phyloP scores from a whole-genome alignment of 140 eudicot species.

The Cichorium intybus region DNA sequence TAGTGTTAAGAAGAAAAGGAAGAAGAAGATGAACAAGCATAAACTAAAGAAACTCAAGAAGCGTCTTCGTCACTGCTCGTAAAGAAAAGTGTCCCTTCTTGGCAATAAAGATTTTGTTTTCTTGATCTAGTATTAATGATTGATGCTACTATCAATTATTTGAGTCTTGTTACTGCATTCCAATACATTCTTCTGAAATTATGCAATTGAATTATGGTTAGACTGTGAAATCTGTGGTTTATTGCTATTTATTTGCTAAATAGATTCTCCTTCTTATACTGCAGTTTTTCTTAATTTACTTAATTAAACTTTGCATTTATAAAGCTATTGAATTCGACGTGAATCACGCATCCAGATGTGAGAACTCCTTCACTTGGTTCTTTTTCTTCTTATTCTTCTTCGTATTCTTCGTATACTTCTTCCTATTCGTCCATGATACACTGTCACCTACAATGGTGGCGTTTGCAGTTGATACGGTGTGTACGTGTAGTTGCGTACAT shows the following conservation, averaged over 20 bases:
- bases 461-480: no score
- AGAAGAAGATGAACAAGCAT: constrained; percentile 62
- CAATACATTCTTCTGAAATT: constrained; percentile 11
- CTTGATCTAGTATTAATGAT: constrained; percentile 9
- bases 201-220: constrained; percentile 10
- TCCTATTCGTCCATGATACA: no score
- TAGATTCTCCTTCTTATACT: no score
- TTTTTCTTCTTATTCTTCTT: no score
- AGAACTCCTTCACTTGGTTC: no score
- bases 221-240: background rate
- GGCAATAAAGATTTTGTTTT: constrained; percentile 2
- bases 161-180: background rate
- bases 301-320: no score
- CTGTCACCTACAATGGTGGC: no score
- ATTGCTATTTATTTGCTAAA: background rate
- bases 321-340: no score
- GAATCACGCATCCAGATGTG: no score
- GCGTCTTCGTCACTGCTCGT: constrained; percentile 36
- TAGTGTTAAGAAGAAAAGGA: constrained; percentile 68
- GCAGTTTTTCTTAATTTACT: no score
- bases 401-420: no score
- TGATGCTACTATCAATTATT: background rate
- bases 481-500: no score
- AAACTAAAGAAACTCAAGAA: constrained; percentile 46
- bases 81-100: background rate